Evolutionary conservation across 345 rosid genomes (phyloP), one percentile per base, ranked within the genome.

Genomic region (Boechera retrofracta): DNA sequence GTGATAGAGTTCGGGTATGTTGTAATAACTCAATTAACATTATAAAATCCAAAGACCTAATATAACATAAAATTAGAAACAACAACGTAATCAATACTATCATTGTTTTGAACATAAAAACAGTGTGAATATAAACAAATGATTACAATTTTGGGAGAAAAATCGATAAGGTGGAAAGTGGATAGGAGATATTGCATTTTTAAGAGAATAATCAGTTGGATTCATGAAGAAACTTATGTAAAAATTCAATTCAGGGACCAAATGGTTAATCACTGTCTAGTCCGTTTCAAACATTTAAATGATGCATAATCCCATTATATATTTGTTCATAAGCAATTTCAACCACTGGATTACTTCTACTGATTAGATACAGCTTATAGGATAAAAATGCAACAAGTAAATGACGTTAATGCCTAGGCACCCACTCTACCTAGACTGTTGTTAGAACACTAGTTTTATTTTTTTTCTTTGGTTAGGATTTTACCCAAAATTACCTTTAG

Each of bases 131-230:
- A 36, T 41, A 41, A 59, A 59, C 1, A 59, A 9, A 60, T 35
- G 29, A 60, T 60, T 45, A 60, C 64, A 59, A 59, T 2, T 36
- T 18, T 36, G 65, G 65, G 65, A 58, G 42, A 18, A 60, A 36
- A 0, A 33, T 59, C 28, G 64, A 4, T 35, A 35, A 8, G 15
- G 41, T 59, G 10, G 42, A 60, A 58, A 58, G 64, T 60, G 47
- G 7, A 41, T 10, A 41, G 2, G 58, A 31, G 18, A 59, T 8
- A n/a, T 33, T 4, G 7, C 41, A 58, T n/a, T n/a, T 29, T 28
- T 54, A 31, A 56, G 21, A 56, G 62, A 31, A 13, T 8, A 13
- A 21, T n/a, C 26, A n/a, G 41, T 33, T 58, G 64, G 28, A 33
- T 58, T 33, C 2, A n/a, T 58, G n/a, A 31, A 54, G 16, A 54